Conservation (phyloP, 169 alveolate genomes). For the Babesia bovis region DNA sequence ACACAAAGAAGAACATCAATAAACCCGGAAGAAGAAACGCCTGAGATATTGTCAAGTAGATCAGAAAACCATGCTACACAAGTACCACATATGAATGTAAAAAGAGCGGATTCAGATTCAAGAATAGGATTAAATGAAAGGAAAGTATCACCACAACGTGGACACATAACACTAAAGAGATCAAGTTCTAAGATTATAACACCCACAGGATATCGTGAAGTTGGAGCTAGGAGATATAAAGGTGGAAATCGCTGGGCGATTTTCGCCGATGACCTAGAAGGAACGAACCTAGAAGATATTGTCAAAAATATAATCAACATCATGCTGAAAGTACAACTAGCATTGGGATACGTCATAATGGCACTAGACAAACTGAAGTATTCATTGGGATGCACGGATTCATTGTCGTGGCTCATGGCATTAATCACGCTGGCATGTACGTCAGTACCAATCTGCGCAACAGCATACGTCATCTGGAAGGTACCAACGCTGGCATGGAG, state of each 20-base stretch:
- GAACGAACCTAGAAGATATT: slow-evolving; percentile 42
- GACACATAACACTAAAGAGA: neutral
- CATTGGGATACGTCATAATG: slow-evolving; percentile 37
- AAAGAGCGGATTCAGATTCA: neutral
- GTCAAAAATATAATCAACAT: slow-evolving; percentile 21
- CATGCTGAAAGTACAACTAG: slow-evolving; percentile 19
- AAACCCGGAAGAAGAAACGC: neutral
- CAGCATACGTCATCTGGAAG: slow-evolving; percentile 1
- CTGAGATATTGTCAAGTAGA: neutral
- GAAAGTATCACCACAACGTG: neutral
- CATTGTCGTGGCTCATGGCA: slow-evolving; percentile 31
- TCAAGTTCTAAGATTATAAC: slow-evolving; percentile 12
- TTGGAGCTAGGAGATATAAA: slow-evolving; percentile 25
- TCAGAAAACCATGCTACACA: neutral
- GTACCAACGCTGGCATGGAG: slow-evolving; percentile 33
- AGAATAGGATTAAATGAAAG: neutral
- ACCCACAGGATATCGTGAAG: slow-evolving; percentile 42
- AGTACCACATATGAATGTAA: neutral
- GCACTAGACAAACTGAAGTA: slow-evolving; percentile 36
- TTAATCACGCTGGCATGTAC: slow-evolving; percentile 2
- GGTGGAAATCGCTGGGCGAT: slow-evolving; percentile 29
- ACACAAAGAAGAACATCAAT: no score
- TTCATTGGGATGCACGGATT: slow-evolving; percentile 40
- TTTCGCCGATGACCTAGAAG: slow-evolving; percentile 52
- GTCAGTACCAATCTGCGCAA: slow-evolving; percentile 23